Evolutionary conservation across 2,329 filamentous ascomycete species (phyloP).

Genomic region (Neonectria sp.): DNA sequence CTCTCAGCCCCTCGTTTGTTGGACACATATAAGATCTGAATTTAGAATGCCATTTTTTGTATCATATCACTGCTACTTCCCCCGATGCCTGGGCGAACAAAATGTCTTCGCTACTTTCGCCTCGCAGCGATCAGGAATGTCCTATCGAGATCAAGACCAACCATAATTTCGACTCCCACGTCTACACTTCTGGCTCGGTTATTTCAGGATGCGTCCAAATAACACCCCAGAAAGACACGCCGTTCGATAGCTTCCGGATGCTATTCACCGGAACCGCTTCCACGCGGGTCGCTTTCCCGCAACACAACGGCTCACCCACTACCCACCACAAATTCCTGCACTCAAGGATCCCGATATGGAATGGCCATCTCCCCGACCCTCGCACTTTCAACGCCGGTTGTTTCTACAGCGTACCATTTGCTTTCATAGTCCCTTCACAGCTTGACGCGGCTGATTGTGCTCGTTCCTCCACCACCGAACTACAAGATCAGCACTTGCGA

Average conservation of each 20-base stretch:
- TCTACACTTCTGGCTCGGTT: constrained; percentile 37
- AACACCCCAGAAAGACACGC: constrained; percentile 21
- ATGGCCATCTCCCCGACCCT: constrained; percentile 15
- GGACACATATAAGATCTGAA: no score
- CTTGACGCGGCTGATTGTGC: constrained; percentile 36
- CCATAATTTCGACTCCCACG: constrained; percentile 38
- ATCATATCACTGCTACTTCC: not conserved
- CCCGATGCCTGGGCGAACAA: not conserved
- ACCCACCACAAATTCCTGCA: constrained; percentile 35
- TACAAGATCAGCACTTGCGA: constrained; percentile 34
- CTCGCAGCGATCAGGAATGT: constrained; percentile 25
- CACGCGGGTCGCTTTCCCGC: constrained; percentile 30
- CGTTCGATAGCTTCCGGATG: constrained; percentile 33
- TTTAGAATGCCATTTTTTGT: not conserved
- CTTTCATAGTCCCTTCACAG: constrained; percentile 39
- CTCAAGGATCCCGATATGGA: constrained; percentile 35
- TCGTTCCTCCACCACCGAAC: constrained; percentile 17
- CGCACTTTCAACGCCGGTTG: constrained; percentile 24
- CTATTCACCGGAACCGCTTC: constrained; percentile 26
- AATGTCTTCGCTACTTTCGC: not conserved
- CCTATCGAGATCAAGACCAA: constrained; percentile 37
- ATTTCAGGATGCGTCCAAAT: constrained; percentile 33
- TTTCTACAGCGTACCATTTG: constrained; percentile 33
- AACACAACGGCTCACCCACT: constrained; percentile 26
- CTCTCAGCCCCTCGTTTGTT: no score